phyloP scores from a whole-genome alignment of 2,329 filamentous ascomycete genomes.

The Cladosporium sp. region DNA sequence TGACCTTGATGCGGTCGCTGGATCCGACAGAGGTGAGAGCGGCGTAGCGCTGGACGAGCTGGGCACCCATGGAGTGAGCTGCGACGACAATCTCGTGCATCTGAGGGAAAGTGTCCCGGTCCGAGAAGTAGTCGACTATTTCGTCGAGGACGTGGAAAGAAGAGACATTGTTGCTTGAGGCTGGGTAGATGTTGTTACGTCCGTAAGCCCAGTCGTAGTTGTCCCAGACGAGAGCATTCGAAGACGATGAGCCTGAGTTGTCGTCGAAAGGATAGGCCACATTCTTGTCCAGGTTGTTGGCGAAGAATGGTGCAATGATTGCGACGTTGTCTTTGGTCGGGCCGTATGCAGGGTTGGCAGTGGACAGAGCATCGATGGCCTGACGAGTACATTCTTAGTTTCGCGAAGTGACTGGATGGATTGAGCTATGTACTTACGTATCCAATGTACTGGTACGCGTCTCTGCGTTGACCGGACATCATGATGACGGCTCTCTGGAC shows the following conservation, averaged over 20 bases:
- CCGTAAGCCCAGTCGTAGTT: conserved; percentile 31
- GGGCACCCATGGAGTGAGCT: conserved; percentile 33
- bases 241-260: conserved; percentile 16
- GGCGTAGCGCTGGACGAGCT: conserved; percentile 33
- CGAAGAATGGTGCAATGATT: conserved; percentile 31
- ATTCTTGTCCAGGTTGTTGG: conserved; percentile 32
- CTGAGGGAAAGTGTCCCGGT: conserved; percentile 29
- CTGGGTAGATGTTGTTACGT: conserved; percentile 31
- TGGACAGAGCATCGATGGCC: conserved; percentile 6
- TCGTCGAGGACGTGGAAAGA: conserved; percentile 32
- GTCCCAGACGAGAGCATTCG: conserved; percentile 32
- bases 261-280: conserved; percentile 30
- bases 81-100: conserved; percentile 34
- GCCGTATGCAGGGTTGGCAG: conserved; percentile 9
- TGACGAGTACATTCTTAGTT: conserved; percentile 17
- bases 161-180: conserved; percentile 20
- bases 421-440: conserved; percentile 16
- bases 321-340: conserved; percentile 28
- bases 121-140: conserved; percentile 29
- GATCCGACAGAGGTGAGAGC: conserved; percentile 25
- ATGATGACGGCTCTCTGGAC: conserved; percentile 29
- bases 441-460: conserved; percentile 25
- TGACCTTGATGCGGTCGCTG: conserved; percentile 19
- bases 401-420: not conserved
- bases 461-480: conserved; percentile 26